Conservation (phyloP, 2,329 filamentous ascomycete species). For the Ophioceras dolichostomum region DNA sequence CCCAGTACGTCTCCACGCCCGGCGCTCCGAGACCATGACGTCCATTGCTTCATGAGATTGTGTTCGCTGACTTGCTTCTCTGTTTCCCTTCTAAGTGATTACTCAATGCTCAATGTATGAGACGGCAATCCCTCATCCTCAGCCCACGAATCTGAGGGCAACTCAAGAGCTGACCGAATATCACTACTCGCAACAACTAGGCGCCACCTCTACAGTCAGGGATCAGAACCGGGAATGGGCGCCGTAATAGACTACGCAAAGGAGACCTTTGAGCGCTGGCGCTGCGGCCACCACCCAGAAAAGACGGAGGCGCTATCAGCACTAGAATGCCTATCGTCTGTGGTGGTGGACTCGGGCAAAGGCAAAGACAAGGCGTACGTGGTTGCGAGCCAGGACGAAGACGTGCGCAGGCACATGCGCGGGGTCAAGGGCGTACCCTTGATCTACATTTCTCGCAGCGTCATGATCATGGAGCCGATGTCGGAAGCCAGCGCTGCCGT, state of each 20-base stretch:
- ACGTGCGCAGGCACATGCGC: constrained; percentile 51
- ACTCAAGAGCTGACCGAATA: too few species aligned
- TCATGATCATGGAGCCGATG: constrained; percentile 65
- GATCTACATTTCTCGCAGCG: constrained; percentile 55
- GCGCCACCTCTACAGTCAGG: constrained; percentile 11
- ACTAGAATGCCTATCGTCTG: constrained; percentile 53
- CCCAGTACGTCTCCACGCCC: constrained; percentile 51
- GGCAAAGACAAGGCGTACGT: constrained; percentile 68
- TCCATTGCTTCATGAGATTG: not conserved
- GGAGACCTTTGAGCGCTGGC: constrained; percentile 51
- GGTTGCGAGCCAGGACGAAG: constrained; percentile 59
- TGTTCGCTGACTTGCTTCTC: too few species aligned
- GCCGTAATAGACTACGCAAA: constrained; percentile 66
- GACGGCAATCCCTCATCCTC: too few species aligned
- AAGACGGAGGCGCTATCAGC: constrained; percentile 58
- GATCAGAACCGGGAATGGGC: constrained; percentile 1
- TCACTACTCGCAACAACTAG: too few species aligned
- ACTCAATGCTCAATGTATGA: constrained; percentile 9
- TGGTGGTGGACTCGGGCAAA: constrained; percentile 64
- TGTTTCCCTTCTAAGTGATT: constrained; percentile 6
- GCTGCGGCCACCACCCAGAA: constrained; percentile 66
- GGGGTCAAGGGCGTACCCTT: constrained; percentile 60
- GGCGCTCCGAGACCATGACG: not conserved
- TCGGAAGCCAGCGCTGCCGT: constrained; percentile 50
- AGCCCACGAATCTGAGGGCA: too few species aligned